Base-by-base conservation (phyloP, 2,329 filamentous ascomycete species). In the Neoscytalidium dimidiatum region DNA sequence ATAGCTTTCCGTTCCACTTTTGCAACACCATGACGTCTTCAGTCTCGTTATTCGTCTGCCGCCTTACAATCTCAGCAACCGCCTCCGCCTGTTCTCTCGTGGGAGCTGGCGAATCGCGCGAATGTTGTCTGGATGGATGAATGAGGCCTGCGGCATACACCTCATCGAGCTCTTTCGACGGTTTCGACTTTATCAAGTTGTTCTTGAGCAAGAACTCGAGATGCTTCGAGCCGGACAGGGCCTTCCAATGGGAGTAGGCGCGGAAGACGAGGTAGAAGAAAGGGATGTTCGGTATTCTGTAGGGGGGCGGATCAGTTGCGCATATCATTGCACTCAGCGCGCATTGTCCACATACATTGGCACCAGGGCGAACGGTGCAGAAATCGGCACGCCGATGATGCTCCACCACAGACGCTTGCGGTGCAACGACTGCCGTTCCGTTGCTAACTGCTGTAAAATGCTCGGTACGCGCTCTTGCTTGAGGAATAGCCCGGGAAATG, bases 201-300 rank as follows among this genome's bases (percentile, higher is more conserved):
- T 94, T 89, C 65, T 90, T 81, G 44, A 94, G 78, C 13, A 99
- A 85, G 77, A 92, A 95, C 69, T 94, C 87, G 35, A 98, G 81
- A 75, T 98, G 92, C 72, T 88, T 91, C 21, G 92, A 94, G 63
- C 95, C 95, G 41, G 88, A 86, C 62, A 96, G 81, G 62, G 95
- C 95, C 69, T 75, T 73, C 75, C 69, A 74, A 66, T 79, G 76
- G 46, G 75, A 78, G 65, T 73, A 98, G 28, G 92, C 90, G 68
- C 95, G 87, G 81, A 96, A 99, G 19, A 87, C 87, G 44, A 98
- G 86, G 77, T 98, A 99, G 82, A 98, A 98, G 83, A 98, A 98
- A 19, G 95, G 95, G 13, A 99, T 83, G 75, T 99, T 97, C 38
- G 94, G 94, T 68, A 97, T 85, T 67, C 92, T 96, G 69, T 11